Evolutionary conservation across 176 grass and related monocot genomes (phyloP), one percentile per base, ranked within the genome.

Genomic region (Alopecurus myosuroides): DNA sequence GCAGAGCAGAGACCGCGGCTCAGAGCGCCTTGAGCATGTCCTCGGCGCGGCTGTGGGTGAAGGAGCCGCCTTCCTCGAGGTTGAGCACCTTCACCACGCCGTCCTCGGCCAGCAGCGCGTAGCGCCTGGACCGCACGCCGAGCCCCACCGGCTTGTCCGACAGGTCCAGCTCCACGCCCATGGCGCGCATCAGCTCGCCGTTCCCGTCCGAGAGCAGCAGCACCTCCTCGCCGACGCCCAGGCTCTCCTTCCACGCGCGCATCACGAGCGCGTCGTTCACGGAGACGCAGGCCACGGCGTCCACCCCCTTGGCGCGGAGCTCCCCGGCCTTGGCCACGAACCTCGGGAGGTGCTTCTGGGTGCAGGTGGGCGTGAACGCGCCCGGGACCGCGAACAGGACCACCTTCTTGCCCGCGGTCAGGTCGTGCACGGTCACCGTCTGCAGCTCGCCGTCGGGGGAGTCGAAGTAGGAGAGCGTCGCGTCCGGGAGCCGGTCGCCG

Each of bases 211-310:
- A 92, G 18, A 98, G 87, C 26, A 98, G 76, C 89, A 95, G 10
- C 29, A 95, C 89, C 76, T 95, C 91, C 76, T 93, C 95, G 11
- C 91, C 86, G 50, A 95, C 40, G 9, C 89, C 92, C 5, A 98
- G 88, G 90, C 79, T 86, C 60, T 95, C 88, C 91, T 95, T 95
- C 97, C 97, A 98, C 2, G 91, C 91, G 74, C 85, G 90, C 93
- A 98, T 95, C 69, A 98, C 93, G 79, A 98, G 95, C 2, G 97
- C 89, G 79, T 98, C 97, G 88, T 98, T 98, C 58, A 98, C 91
- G 19, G 93, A 92, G 34, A 98, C 84, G 81, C 97, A 98, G 70
- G 91, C 97, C 2, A 98, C 84, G 84, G 86, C 13, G 76, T 95
- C 91, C 8, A 98, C 89, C 18, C 97, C 97, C 81, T 88, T 95